Conservation (phyloP, 345 rosid species). For the Noccaea bulbosa region DNA sequence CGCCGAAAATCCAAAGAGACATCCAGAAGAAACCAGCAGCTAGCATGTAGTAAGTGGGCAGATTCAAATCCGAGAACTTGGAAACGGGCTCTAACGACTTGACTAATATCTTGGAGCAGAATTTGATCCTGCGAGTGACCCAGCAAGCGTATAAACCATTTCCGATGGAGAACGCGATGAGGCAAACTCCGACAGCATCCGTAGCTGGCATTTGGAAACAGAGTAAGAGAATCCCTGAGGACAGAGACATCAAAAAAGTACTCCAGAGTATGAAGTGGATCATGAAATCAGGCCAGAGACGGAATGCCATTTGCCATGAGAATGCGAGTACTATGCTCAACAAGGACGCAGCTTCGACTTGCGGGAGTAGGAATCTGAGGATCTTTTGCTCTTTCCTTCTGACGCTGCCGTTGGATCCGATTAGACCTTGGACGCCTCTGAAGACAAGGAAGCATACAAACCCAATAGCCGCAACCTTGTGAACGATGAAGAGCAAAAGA, state of each 20-base stretch:
- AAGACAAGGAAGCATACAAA: conserved; percentile 80
- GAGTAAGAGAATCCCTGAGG: conserved; percentile 88
- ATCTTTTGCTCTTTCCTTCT: conserved; percentile 65
- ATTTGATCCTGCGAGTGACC: conserved; percentile 65
- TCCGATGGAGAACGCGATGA: conserved; percentile 79
- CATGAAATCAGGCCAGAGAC: conserved; percentile 82
- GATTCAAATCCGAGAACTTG: conserved; percentile 73
- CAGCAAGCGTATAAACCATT: conserved; percentile 94
- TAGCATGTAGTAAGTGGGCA: conserved; percentile 83
- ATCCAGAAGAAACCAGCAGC: conserved; percentile 92
- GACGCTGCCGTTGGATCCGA: conserved; percentile 54
- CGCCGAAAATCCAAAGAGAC: conserved; percentile 93
- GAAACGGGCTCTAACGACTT: conserved; percentile 75
- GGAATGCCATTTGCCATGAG: conserved; percentile 80
- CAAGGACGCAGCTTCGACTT: conserved; percentile 84
- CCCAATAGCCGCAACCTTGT: conserved; percentile 64
- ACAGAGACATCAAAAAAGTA: conserved; percentile 64
- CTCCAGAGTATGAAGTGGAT: conserved; percentile 89
- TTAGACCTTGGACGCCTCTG: conserved; percentile 83
- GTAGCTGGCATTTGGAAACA: conserved; percentile 91
- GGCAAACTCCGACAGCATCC: conserved; percentile 79
- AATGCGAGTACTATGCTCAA: conserved; percentile 86
- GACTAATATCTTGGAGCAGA: conserved; percentile 63
- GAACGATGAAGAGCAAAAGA: conserved; percentile 70
- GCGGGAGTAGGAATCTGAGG: conserved; percentile 68